Evolutionary conservation across 371 early-diverging fungal genomes (phyloP), one percentile per base, ranked within the genome.

Genomic region (Nosema granulosis): DNA sequence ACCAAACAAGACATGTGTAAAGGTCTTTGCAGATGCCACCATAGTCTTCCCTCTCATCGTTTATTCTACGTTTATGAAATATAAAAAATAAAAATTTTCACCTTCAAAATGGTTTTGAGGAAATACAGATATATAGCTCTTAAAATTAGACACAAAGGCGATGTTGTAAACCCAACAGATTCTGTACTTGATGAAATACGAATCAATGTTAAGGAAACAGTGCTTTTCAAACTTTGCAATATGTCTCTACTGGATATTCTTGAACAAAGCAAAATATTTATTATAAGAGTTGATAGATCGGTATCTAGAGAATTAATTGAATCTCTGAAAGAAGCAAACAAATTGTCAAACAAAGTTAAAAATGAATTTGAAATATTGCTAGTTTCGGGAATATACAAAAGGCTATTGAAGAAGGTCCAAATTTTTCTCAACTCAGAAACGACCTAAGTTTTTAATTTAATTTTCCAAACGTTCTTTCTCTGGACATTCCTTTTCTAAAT

Each of bases 21-120:
- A 99, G 84, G 89, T 94, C 0, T 92, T 92, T 83, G 90, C 93
- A 0, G 99, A 99, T 77, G 96, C 97, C 0, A 91, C 95, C 0
- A 82, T 97, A 24, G 90, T 94, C 0, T 96, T 97, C 62, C 86
- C 86, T 22, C 59, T 86, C 22, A 12, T 86, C 16, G 80, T 79
- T 0, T 74, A 71, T 49, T 75, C 79, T 28, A 78, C 68, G 20
- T 81, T 81, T 49, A 72, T 57, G 31, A 74, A 67, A 57, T 28
- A 35, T 31, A 16, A 63, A 31, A 16, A 63, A 35, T 37, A 35
- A 63, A 34, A 63, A 26, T 31, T 66, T n/a, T 9, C 22, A 1
- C 24, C 24, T n/a, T 24, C 29, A 43, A 1, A 12, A 66, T 66
- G 66, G 32, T 32, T 1, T 28, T 66, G 18, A 43, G 66, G 26